Evolutionary conservation across 306 rosid species (phyloP).

Genomic region (Dryas alaskensis): DNA sequence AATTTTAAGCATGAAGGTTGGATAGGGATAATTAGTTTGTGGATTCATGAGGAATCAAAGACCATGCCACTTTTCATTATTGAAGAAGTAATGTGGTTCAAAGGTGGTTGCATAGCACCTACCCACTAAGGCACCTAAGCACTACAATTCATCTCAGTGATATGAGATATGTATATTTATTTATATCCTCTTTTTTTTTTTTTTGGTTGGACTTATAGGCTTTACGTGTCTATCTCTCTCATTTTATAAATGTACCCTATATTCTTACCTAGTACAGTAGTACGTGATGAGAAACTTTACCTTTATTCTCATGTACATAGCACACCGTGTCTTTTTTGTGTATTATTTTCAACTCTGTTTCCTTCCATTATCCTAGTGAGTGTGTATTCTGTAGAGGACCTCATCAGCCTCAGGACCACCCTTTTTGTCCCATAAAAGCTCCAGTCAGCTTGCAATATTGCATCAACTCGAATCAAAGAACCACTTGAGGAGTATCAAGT

Average conservation of each 20-base stretch:
- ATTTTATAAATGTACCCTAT: too few species aligned
- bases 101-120: slow-evolving; percentile 46
- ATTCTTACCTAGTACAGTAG: too few species aligned
- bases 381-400: slow-evolving; percentile 22
- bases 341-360: neutral
- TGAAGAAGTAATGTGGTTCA: slow-evolving; percentile 24
- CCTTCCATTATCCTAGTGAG: slow-evolving; percentile 10
- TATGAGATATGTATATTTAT: too few species aligned
- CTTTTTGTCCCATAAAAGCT: neutral
- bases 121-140: slow-evolving; percentile 25
- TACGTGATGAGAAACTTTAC: neutral
- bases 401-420: slow-evolving; percentile 10
- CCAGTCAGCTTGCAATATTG: slow-evolving; percentile 14
- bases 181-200: too few species aligned
- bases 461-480: slow-evolving; percentile 30
- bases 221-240: too few species aligned
- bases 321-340: neutral
- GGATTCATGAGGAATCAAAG: slow-evolving; percentile 34
- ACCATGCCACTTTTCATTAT: slow-evolving; percentile 19
- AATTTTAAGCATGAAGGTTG: slow-evolving; percentile 45
- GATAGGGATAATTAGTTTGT: slow-evolving; percentile 26
- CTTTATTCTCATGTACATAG: slow-evolving; percentile 7
- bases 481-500: slow-evolving; percentile 32
- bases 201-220: too few species aligned
- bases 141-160: neutral